Evolutionary conservation across 129 eudicot species (phyloP).

Genomic region (Scalesia atractyloides): DNA sequence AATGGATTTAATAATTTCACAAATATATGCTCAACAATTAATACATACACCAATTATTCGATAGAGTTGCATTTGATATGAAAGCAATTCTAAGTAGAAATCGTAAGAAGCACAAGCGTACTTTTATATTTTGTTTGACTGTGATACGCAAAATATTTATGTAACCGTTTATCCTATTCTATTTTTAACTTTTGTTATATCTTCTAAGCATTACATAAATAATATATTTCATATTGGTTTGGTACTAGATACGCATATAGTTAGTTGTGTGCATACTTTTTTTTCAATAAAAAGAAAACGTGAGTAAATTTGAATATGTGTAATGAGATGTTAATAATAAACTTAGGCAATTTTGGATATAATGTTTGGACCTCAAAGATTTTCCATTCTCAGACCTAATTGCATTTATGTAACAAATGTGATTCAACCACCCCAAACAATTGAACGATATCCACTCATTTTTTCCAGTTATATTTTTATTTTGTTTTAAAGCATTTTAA

Average conservation of each 20-base stretch:
- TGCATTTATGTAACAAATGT: conserved; percentile 11
- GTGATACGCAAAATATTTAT: no score
- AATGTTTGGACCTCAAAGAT: background rate
- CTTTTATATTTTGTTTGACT: no score
- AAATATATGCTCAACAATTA: background rate
- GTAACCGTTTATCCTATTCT: no score
- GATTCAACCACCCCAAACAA: conserved; percentile 24
- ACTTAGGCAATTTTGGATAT: no score
- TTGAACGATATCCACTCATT: conserved; percentile 2
- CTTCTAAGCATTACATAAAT: no score
- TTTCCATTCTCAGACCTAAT: background rate
- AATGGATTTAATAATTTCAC: background rate
- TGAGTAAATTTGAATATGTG: background rate
- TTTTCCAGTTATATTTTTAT: background rate
- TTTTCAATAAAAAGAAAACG: background rate
- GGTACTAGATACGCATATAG: no score
- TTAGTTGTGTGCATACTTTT: background rate
- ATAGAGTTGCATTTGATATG: background rate
- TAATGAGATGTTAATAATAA: background rate
- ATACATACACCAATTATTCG: background rate
- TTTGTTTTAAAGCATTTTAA: conserved; percentile 6
- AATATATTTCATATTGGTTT: no score
- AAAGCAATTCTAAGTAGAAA: no score
- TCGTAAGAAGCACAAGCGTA: no score
- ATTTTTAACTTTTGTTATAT: no score